Evolutionary conservation across 2,329 filamentous ascomycete genomes (phyloP).

Genomic region (Cladosporium cucumerinum): DNA sequence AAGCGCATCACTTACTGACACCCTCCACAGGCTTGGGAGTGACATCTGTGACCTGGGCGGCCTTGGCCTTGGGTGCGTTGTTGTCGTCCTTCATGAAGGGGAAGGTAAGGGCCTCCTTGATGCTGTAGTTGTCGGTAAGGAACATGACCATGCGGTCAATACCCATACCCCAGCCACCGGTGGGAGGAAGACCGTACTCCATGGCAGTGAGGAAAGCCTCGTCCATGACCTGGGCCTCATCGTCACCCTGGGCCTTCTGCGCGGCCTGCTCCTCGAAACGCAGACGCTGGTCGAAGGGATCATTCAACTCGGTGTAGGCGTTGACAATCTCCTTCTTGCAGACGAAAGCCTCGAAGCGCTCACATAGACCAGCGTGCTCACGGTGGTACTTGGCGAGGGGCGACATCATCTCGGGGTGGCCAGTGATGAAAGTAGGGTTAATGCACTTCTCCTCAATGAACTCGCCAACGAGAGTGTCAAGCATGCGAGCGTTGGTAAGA

Average conservation of each 20-base stretch:
- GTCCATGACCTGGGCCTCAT: conserved; percentile 93
- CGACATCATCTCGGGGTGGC: conserved; percentile 82
- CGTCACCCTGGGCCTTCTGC: conserved; percentile 94
- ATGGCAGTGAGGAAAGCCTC: conserved; percentile 91
- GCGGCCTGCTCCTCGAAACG: conserved; percentile 92
- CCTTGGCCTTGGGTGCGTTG: conserved; percentile 44
- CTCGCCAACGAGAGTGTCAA: conserved; percentile 86
- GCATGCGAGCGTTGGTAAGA: conserved; percentile 89
- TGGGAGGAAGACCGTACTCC: conserved; percentile 88
- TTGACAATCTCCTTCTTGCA: conserved; percentile 97
- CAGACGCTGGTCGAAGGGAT: conserved; percentile 89
- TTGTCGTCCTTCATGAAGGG: conserved; percentile 86
- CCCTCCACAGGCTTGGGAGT: conserved; percentile 59
- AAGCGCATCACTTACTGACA: conserved; percentile 19
- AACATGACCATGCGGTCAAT: conserved; percentile 95
- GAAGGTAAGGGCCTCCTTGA: conserved; percentile 94
- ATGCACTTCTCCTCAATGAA: conserved; percentile 93
- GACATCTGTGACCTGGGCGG: conserved; percentile 62
- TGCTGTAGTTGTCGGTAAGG: conserved; percentile 90
- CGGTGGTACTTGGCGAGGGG: conserved; percentile 96
- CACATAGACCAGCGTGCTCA: conserved; percentile 75
- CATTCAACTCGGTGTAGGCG: conserved; percentile 96
- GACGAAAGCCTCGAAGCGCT: conserved; percentile 96
- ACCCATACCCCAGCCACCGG: conserved; percentile 91
- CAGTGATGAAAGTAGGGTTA: conserved; percentile 87